Evolutionary conservation across 139 green algal species (phyloP).

Genomic region (Chlorella sp.): DNA sequence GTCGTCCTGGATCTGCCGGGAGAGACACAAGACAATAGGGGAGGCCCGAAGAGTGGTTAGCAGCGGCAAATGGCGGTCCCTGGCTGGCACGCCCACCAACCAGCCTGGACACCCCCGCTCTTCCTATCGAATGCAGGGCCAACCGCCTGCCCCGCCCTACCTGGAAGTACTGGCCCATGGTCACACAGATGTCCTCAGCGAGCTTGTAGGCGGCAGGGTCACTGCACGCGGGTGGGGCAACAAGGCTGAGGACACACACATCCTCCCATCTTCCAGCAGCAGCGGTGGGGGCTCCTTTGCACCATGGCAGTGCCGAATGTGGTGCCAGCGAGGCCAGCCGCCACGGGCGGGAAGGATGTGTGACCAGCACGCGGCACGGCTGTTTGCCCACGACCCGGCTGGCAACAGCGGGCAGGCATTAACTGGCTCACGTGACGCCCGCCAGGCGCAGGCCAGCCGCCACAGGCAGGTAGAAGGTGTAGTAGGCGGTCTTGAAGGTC

Average conservation of each 20-base stretch:
- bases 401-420: too few species aligned
- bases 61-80: not conserved
- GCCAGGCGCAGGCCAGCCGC: slow-evolving; percentile 90
- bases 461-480: slow-evolving; percentile 97
- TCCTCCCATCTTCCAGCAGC: too few species aligned
- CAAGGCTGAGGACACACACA: too few species aligned
- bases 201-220: slow-evolving; percentile 54
- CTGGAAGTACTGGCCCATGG: slow-evolving; percentile 98
- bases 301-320: too few species aligned
- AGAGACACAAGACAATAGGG: too few species aligned
- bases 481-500: slow-evolving; percentile 96
- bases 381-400: too few species aligned
- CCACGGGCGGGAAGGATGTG: too few species aligned
- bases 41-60: not conserved
- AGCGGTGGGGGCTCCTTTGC: too few species aligned
- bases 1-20: slow-evolving; percentile 96
- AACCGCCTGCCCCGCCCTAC: too few species aligned
- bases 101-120: not conserved
- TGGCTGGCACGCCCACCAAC: not conserved
- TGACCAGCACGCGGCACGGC: too few species aligned
- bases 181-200: slow-evolving; percentile 82
- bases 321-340: too few species aligned
- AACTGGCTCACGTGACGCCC: slow-evolving; percentile 69
- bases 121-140: too few species aligned
- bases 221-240: not conserved